Base-by-base conservation (phyloP, 805 yeast genomes). In the Starmerella vaccinii region DNA sequence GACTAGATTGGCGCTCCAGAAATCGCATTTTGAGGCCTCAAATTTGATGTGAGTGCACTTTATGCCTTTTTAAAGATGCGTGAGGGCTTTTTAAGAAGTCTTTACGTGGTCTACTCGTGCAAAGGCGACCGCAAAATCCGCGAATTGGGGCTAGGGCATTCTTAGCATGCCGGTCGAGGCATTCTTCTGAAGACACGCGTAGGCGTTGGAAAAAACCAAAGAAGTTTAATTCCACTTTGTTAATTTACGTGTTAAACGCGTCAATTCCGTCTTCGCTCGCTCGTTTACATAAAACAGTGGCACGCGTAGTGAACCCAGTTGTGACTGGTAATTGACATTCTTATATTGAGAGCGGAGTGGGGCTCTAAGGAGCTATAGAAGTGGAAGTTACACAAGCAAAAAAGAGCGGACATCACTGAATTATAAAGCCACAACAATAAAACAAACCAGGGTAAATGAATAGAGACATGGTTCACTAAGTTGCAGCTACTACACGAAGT, bases 251-350 rank as follows among this genome's bases (percentile, higher is more conserved):
- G 29, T 23, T 22, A 7, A 1, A 39, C 43, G 43, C 43, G 43
- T 41, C 27, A 9, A 13, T 19, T 24, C 13, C 3, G 15, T 10
- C 22, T 38, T 23, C 24, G 23, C 13, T 2, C 19, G 41, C 5
- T 12, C 10, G 5, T 23, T 19, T 5, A 12, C 15, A 12, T n/a
- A 23, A 8, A n/a, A 38, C 19, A 5, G 24, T 5, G 6, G 42
- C 12, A 7, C 18, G 38, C n/a, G 38, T 10, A 5, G n/a, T 2
- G 38, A n/a, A 21, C 26, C 21, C 3, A 38, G 30, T 41, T 41
- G 24, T 41, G 45, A 21, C 18, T 13, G 45, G 45, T 41, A 41
- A 41, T 41, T 41, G 45, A 16, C 45, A 27, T 41, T 12, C 45
- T 12, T 16, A 37, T 26, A 22, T 26, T 8, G 3, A 26, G 12